Conservation (phyloP, 805 yeast species). For the Candida ipomoeae region DNA sequence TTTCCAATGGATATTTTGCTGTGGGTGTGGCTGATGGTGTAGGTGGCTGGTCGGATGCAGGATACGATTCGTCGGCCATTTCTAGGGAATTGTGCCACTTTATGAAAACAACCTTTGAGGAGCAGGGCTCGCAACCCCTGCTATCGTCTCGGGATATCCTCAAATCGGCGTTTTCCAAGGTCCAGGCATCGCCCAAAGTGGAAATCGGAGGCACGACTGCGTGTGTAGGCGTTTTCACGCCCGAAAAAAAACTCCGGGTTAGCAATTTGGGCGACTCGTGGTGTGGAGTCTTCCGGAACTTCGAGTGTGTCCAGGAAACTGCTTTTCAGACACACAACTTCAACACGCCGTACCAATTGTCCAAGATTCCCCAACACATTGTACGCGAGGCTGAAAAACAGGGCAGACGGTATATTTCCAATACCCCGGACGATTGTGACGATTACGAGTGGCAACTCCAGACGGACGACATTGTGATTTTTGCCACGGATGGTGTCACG, state of each 20-base stretch:
- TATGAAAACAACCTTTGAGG: constrained; percentile 40
- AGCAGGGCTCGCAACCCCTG: constrained; percentile 10
- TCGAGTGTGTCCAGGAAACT: constrained; percentile 59
- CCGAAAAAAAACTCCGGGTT: constrained; percentile 53
- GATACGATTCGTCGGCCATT: constrained; percentile 84
- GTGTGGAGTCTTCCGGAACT: constrained; percentile 77
- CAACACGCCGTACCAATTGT: constrained; percentile 88
- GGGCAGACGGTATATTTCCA: constrained; percentile 64
- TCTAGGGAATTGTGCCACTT: constrained; percentile 70
- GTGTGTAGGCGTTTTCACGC: constrained; percentile 69
- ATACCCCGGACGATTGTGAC: constrained; percentile 67
- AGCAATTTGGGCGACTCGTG: constrained; percentile 94
- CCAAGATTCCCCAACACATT: constrained; percentile 70
- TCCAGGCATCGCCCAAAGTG: constrained; percentile 53
- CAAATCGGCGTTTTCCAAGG: constrained; percentile 49
- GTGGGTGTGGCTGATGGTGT: constrained; percentile 95
- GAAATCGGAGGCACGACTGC: constrained; percentile 94
- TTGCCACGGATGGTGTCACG: constrained; percentile 92
- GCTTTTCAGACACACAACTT: constrained; percentile 79
- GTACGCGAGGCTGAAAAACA: constrained; percentile 48
- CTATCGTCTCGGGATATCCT: constrained; percentile 47
- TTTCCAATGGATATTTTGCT: constrained; percentile 40
- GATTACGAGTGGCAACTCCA: constrained; percentile 59
- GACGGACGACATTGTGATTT: constrained; percentile 70
- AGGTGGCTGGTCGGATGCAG: constrained; percentile 95